These are phyloP conservation scores for Cladosporium sp. DNA, from an alignment of 2,329 filamentous ascomycete genomes.

Conservation along the genomic window DNA sequence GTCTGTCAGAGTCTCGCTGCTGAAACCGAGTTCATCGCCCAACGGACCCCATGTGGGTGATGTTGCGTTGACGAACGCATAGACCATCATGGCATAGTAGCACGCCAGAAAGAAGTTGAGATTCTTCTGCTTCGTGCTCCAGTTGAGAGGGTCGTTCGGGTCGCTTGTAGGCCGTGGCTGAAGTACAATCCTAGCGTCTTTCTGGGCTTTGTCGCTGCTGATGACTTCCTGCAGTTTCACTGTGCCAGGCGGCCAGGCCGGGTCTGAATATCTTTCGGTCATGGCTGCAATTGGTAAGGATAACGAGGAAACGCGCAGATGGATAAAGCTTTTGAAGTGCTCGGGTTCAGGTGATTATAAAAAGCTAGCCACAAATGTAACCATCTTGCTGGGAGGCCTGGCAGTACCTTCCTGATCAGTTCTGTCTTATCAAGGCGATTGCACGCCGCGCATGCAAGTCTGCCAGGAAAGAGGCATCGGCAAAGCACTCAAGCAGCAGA, in stretches of 20 bases:
- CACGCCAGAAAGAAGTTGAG: slow-evolving; percentile 45
- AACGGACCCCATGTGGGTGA: slow-evolving; percentile 46
- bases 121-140: slow-evolving; percentile 44
- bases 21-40: slow-evolving; percentile 46
- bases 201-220: slow-evolving; percentile 19
- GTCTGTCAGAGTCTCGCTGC: slow-evolving; percentile 45
- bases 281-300: background rate
- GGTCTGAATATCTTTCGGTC: slow-evolving; percentile 29
- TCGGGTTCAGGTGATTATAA: background rate
- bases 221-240: slow-evolving; percentile 29
- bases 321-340: background rate
- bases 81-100: slow-evolving; percentile 47
- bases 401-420: slow-evolving; percentile 8
- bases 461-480: background rate
- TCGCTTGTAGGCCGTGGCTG: slow-evolving; percentile 41
- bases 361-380: background rate
- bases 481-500: background rate
- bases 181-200: slow-evolving; percentile 35
- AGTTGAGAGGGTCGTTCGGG: slow-evolving; percentile 48
- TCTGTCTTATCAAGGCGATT: background rate
- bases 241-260: slow-evolving; percentile 32
- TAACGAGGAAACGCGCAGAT: background rate
- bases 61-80: slow-evolving; percentile 44
- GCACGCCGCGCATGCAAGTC: background rate
- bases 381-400: background rate